Evolutionary conservation across 768 basidiomycete species (phyloP), one percentile per base, ranked within the genome.

Genomic region (Leccinum broughii): DNA sequence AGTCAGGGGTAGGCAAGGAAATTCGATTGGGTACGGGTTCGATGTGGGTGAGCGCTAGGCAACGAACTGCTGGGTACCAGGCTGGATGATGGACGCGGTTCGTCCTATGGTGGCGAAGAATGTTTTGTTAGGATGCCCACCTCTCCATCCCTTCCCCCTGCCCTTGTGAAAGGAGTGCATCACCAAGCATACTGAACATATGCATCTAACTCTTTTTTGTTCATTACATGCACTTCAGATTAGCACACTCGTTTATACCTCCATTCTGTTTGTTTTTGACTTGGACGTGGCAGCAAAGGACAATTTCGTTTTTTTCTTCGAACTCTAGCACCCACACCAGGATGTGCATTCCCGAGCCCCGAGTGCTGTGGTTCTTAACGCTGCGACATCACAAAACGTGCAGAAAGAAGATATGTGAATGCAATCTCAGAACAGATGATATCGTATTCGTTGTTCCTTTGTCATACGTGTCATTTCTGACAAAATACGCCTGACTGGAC

Each of bases 81-180:
- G 92, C 92, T 22, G 79, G 84, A 49, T 90, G 86, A 84, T 94
- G 91, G 91, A 84, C 84, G 49, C 80, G 88, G 63, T 85, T 95
- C 69, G 76, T 84, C 65, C 73, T 86, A 51, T 95, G 93, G 93
- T 91, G 86, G 83, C 84, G 83, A 72, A 83, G 82, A 73, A 64
- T 88, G 52, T 93, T 93, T 76, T 90, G 90, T 75, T 92, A 81
- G 75, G 62, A 66, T 73, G 67, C 63, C 62, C 67, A 51, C 46
- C 50, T 26, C 44, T 13, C 34, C 51, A 41, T 41, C 49, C 48
- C 44, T 26, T 37, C 15, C 30, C 49, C 14, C 62, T 13, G 11
- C 7, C 32, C 17, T 28, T 55, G 48, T 22, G 37, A 46, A 53
- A 44, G 60, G 55, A 53, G 51, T 41, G 53, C 57, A 63, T 51